These are phyloP conservation scores for Arthrobotrys musiformis DNA, from an alignment of 2,329 filamentous ascomycete species.

Conservation along the genomic window DNA sequence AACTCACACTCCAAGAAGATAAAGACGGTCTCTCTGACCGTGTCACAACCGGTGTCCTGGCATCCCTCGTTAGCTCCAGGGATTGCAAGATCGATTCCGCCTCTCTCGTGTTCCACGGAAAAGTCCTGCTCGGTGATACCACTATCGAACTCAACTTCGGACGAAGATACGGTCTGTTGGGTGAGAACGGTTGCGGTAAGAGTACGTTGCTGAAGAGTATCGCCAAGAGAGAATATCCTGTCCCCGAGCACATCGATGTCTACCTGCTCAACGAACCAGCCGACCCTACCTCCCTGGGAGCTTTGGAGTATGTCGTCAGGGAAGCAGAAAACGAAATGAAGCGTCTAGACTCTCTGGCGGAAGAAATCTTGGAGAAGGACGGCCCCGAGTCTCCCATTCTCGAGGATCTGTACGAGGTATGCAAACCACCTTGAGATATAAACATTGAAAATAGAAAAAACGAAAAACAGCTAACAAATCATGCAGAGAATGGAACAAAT, in stretches of 20 bases:
- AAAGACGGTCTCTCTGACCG: constrained; percentile 95
- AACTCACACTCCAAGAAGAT: constrained; percentile 91
- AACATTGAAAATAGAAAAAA: not conserved
- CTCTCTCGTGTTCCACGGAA: constrained; percentile 96
- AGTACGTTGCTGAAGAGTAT: constrained; percentile 97
- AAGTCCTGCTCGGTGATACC: constrained; percentile 92
- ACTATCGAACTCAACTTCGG: constrained; percentile 93
- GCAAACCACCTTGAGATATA: constrained; percentile 62
- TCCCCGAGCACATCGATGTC: constrained; percentile 96
- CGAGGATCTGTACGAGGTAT: constrained; percentile 92
- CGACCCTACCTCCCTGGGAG: constrained; percentile 85
- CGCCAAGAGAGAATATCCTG: constrained; percentile 89
- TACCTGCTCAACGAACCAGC: constrained; percentile 98
- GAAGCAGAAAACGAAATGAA: constrained; percentile 95
- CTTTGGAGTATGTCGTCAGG: constrained; percentile 94
- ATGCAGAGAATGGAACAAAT: constrained; percentile 95
- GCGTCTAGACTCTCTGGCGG: constrained; percentile 85
- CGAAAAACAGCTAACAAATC: not conserved
- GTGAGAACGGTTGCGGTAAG: constrained; percentile 99
- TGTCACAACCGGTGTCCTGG: constrained; percentile 95
- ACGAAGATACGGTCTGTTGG: constrained; percentile 91
- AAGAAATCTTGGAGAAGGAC: constrained; percentile 88
- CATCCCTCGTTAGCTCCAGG: constrained; percentile 83
- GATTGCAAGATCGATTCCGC: constrained; percentile 97
- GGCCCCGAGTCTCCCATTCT: constrained; percentile 90